phyloP scores from a whole-genome alignment of 2,329 filamentous ascomycete genomes.

The Pyricularia grisea region DNA sequence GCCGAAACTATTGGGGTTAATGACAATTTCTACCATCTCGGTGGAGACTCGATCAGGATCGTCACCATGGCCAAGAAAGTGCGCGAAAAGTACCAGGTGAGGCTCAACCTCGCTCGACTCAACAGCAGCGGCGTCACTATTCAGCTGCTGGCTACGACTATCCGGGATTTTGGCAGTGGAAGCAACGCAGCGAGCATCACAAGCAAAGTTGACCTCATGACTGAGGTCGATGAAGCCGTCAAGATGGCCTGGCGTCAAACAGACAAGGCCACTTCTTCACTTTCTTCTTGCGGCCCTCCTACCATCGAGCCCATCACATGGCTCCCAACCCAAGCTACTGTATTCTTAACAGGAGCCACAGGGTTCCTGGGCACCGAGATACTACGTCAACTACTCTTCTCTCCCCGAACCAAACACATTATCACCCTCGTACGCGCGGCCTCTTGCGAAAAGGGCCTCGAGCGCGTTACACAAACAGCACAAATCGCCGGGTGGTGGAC shows the following conservation, averaged over 20 bases:
- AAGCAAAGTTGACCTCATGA: neutral
- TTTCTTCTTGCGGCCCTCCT: neutral
- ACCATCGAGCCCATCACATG: neutral
- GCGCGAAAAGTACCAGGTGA: neutral
- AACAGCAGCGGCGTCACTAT: neutral
- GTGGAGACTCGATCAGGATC: neutral
- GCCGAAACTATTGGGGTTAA: neutral
- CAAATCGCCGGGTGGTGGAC: neutral
- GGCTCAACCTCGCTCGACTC: neutral
- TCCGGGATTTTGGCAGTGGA: neutral
- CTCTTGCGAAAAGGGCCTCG: neutral
- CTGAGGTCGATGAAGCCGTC: neutral
- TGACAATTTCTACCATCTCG: neutral
- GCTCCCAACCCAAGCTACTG: conserved; percentile 2
- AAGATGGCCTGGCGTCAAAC: neutral
- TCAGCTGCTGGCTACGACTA: neutral
- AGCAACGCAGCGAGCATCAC: neutral
- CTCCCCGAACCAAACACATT: neutral
- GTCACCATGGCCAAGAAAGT: neutral
- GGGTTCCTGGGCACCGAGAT: conserved; percentile 31
- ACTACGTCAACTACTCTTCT: conserved; percentile 24
- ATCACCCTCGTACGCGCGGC: neutral
- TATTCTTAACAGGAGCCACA: conserved; percentile 32
- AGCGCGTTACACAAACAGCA: neutral
- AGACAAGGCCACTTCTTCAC: neutral